A percentile compares a stretch with the other conserved stretches of the same genome.
phyloP scores from a whole-genome alignment of 2,329 filamentous ascomycete genomes.

The Cercospora sojina region DNA sequence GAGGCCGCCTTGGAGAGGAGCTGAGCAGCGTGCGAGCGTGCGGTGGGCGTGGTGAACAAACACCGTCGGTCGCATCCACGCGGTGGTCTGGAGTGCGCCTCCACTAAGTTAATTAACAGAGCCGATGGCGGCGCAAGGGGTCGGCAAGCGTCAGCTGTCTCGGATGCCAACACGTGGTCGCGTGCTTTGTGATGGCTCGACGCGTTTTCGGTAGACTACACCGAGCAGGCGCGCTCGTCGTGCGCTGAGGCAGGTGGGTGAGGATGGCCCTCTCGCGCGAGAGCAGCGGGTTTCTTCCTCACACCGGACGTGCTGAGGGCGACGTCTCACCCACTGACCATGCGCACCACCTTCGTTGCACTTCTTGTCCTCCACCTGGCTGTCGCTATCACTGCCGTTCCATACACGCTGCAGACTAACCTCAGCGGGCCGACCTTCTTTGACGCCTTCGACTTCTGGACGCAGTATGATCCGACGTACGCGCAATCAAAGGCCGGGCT shows the following conservation, averaged over 20 bases:
- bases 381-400: background rate
- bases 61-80: background rate
- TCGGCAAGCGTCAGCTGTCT: constrained; percentile 2
- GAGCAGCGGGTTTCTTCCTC: background rate
- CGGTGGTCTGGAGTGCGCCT: background rate
- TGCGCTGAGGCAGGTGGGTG: background rate
- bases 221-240: background rate
- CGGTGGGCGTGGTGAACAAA: background rate
- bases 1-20: background rate
- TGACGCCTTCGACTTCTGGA: constrained; percentile 40
- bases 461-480: constrained; percentile 35
- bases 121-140: background rate
- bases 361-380: background rate
- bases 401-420: constrained; percentile 22
- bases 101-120: background rate
- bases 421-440: constrained; percentile 35
- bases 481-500: background rate
- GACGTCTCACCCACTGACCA: background rate
- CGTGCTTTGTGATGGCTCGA: background rate
- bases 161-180: background rate
- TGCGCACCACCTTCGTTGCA: constrained; percentile 3
- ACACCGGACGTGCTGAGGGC: background rate
- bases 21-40: background rate
- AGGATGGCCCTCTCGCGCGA: background rate
- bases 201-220: background rate